Base-by-base conservation (phyloP, 2,329 filamentous ascomycete species). In the Thielaviopsis punctulata region DNA sequence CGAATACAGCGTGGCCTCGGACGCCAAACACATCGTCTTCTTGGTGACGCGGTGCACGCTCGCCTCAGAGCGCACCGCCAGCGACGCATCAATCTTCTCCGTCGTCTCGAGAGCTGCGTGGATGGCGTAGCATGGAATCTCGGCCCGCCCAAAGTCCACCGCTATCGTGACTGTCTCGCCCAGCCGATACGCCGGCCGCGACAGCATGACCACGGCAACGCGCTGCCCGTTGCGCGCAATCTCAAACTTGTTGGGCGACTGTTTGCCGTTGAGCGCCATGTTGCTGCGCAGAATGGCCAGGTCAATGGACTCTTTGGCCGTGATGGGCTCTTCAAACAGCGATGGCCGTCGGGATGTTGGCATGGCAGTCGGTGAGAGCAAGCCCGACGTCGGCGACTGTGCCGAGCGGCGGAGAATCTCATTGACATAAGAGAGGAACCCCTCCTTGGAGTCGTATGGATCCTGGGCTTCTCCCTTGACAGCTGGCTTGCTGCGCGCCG, bases 211-310 rank as follows among this genome's bases (percentile, higher is more conserved):
- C 5, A 93, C 86, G 2, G 86, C 90, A 12, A 98, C 89, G n/a
- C 82, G 82, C 52, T 82, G 81, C n/a, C 89, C 89, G 61, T 88
- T 89, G 13, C 90, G 84, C 12, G 90, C 83, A 63, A 98, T 96
- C 62, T 95, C 89, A 63, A 96, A 98, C 39, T 88, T 81, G 61
- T 95, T 95, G n/a, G 83, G 78, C 62, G 85, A 89, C 59, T 87
- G 82, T 33, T 82, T 80, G n/a, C 78, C 76, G 45, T 78, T 73
- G 2, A 72, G 71, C 0, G 79, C 74, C 58, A 82, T 69, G 58
- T 87, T 87, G 62, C 86, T 88, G 57, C 86, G 81, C 51, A 95
- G 73, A 55, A 96, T 95, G 12, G 92, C 85, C 56, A 94, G 74
- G 62, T 95, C 86, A 60, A 98, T 95, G 19, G 86, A 81, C 60